A percentile compares a stretch with the other conserved stretches of the same genome.
Conservation (phyloP, 2,329 filamentous ascomycete genomes). For the Claviceps quebecensis region DNA sequence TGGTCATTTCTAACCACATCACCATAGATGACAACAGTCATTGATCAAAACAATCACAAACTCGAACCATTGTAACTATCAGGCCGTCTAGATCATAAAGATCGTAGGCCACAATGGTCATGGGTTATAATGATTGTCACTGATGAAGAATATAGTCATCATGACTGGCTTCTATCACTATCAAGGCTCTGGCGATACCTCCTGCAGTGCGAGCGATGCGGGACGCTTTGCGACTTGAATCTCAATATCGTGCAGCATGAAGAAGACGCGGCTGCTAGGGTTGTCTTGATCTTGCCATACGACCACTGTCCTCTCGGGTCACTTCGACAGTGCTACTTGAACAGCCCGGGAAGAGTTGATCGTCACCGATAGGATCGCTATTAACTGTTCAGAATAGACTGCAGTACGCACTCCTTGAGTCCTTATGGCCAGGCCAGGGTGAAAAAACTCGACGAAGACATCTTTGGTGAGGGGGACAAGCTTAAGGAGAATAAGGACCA, state of each 20-base stretch:
- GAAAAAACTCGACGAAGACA: neutral
- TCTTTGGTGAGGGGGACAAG: neutral
- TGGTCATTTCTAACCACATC: too few species aligned
- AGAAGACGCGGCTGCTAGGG: neutral
- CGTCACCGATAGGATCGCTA: neutral
- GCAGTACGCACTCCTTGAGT: neutral
- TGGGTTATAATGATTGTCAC: neutral
- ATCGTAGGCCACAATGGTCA: too few species aligned
- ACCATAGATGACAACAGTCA: too few species aligned
- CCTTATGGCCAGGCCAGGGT: neutral
- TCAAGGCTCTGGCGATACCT: neutral
- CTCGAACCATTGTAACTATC: too few species aligned
- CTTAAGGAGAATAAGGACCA: neutral
- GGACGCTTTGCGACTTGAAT: slow-evolving; percentile 1
- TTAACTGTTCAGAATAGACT: neutral
- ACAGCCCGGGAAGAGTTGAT: too few species aligned
- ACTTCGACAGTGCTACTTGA: neutral
- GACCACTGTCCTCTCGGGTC: neutral
- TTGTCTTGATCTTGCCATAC: neutral
- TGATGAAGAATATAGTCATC: neutral
- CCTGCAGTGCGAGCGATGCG: slow-evolving; percentile 1
- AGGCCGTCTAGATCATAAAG: neutral
- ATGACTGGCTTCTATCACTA: neutral
- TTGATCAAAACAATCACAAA: too few species aligned
- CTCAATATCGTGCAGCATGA: neutral